Evolutionary conservation across 2,329 filamentous ascomycete species (phyloP).

Genomic region (Penicillium brasilianum): DNA sequence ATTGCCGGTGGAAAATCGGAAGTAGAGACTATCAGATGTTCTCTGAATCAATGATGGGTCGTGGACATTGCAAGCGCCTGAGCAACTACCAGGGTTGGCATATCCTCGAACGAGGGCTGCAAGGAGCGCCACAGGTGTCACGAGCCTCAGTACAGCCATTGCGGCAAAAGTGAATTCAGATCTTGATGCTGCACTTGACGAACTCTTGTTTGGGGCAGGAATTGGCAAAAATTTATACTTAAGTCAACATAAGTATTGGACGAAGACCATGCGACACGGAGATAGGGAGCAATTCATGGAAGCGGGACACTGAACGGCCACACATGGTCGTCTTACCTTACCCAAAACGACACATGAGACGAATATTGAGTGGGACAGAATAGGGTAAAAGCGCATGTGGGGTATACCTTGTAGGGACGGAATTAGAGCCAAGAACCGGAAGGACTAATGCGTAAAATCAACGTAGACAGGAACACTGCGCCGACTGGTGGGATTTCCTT

Average conservation of each 20-base stretch:
- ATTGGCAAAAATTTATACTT: neutral
- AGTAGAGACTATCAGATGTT: slow-evolving; percentile 56
- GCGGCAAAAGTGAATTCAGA: too few relatives aligned
- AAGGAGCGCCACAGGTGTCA: slow-evolving; percentile 12
- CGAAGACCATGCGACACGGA: neutral
- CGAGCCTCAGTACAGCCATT: neutral
- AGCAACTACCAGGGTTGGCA: slow-evolving; percentile 38
- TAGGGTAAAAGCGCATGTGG: slow-evolving; percentile 15
- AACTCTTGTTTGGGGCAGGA: neutral
- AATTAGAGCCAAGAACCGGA: neutral
- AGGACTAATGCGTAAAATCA: neutral
- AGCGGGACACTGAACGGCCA: neutral
- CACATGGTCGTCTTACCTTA: slow-evolving; percentile 10
- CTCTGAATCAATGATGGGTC: slow-evolving; percentile 57
- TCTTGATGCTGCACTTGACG: neutral
- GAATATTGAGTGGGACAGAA: neutral
- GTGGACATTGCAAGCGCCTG: slow-evolving; percentile 45
- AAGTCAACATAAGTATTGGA: neutral
- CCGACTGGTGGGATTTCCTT: slow-evolving; percentile 13
- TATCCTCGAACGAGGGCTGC: slow-evolving; percentile 33
- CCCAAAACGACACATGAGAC: neutral
- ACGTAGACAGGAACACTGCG: neutral
- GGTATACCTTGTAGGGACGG: slow-evolving; percentile 2
- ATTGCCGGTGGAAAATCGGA: slow-evolving; percentile 59
- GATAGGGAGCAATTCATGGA: slow-evolving; percentile 22